phyloP scores from a whole-genome alignment of 2,329 filamentous ascomycete genomes.

The Xylaria digitata region DNA sequence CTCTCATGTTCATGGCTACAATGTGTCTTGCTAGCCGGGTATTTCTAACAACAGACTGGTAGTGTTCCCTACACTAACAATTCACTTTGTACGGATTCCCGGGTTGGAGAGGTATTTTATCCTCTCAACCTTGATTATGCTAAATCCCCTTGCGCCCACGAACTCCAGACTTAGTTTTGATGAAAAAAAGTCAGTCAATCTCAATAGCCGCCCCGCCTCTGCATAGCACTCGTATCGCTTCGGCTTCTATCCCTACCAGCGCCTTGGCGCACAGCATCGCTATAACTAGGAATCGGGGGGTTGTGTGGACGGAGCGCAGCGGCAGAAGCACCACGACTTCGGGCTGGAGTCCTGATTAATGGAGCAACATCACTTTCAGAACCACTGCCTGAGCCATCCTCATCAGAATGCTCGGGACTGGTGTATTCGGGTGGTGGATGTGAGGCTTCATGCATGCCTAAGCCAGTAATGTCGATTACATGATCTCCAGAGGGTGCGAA shows the following conservation, averaged over 20 bases:
- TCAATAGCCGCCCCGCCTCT: conserved; percentile 34
- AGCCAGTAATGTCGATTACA: conserved; percentile 53
- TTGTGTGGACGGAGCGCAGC: conserved; percentile 54
- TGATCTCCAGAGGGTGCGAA: conserved; percentile 52
- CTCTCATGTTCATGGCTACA: conserved; percentile 36
- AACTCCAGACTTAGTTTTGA: conserved; percentile 26
- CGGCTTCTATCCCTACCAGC: conserved; percentile 60
- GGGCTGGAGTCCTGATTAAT: conserved; percentile 60
- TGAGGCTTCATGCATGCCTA: conserved; percentile 65
- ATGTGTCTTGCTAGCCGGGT: conserved; percentile 35
- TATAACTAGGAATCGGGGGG: conserved; percentile 85
- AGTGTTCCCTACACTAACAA: conserved; percentile 9
- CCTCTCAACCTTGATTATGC: conserved; percentile 17
- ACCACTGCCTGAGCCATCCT: conserved; percentile 66
- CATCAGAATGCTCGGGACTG: conserved; percentile 71
- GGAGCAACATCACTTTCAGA: conserved; percentile 67
- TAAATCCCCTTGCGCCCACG: conserved; percentile 27
- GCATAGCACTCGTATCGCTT: conserved; percentile 53
- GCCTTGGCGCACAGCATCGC: conserved; percentile 74
- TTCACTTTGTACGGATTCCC: conserved; percentile 13
- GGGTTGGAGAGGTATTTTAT: conserved; percentile 1
- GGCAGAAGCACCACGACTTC: conserved; percentile 63
- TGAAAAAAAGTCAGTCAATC: conserved; percentile 4
- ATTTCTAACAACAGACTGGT: conserved; percentile 36
- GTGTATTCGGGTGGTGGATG: conserved; percentile 78